Evolutionary conservation across 2,329 filamentous ascomycete genomes (phyloP).

Genomic region (Trichoderma breve): DNA sequence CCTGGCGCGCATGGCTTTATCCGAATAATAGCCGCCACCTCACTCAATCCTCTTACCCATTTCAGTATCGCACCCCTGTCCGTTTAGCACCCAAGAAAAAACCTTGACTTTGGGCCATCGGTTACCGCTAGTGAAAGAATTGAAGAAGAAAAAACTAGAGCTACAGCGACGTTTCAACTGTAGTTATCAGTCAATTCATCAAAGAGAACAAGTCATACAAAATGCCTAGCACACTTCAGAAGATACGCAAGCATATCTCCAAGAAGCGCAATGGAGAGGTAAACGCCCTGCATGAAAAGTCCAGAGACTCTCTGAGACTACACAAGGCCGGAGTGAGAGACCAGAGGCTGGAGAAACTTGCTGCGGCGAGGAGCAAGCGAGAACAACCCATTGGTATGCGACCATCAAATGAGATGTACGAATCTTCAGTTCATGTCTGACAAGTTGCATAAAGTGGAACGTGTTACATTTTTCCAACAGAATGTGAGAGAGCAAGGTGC

Average conservation of each 20-base stretch:
- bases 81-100: not conserved
- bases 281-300: slow-evolving; percentile 80
- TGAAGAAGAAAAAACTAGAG: not conserved
- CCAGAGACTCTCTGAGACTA: slow-evolving; percentile 78
- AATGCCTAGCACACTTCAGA: slow-evolving; percentile 77
- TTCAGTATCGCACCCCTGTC: not conserved
- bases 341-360: slow-evolving; percentile 73
- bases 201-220: slow-evolving; percentile 25
- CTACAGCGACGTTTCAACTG: not conserved
- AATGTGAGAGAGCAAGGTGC: slow-evolving; percentile 50
- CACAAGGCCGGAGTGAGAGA: slow-evolving; percentile 78
- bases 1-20: not conserved
- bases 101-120: not conserved
- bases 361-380: slow-evolving; percentile 66
- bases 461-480: slow-evolving; percentile 65
- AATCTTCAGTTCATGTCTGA: slow-evolving; percentile 20
- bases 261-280: slow-evolving; percentile 80
- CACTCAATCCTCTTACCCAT: not conserved
- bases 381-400: slow-evolving; percentile 69
- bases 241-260: slow-evolving; percentile 83
- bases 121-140: not conserved
- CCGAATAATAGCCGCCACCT: slow-evolving; percentile 15
- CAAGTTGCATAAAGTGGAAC: slow-evolving; percentile 21
- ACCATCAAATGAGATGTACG: not conserved
- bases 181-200: not conserved